A percentile compares a stretch with the other conserved stretches of the same genome.
phyloP scores from a whole-genome alignment of 441 rosid species.

The Adansonia grandidieri region DNA sequence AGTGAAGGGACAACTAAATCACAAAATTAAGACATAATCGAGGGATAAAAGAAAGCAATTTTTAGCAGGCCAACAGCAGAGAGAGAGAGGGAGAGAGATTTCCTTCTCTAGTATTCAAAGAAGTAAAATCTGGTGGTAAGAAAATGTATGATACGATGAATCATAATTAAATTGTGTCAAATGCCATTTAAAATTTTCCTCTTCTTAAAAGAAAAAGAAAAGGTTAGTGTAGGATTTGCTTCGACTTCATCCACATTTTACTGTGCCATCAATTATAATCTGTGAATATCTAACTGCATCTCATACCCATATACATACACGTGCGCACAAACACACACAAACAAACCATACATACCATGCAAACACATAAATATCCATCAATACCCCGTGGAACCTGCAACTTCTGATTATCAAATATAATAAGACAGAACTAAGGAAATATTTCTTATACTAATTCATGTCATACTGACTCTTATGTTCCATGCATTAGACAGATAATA shows the following conservation, averaged over 20 bases:
- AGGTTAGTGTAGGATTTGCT: constrained; percentile 10
- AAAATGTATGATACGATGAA: constrained; percentile 1
- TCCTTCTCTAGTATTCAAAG: not conserved
- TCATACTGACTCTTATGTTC: not conserved
- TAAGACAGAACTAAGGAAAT: not conserved
- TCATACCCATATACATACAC: not conserved
- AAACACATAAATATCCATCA: not conserved
- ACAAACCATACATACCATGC: not conserved
- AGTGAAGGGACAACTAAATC: not conserved
- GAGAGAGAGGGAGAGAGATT: not conserved
- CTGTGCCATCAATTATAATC: not conserved
- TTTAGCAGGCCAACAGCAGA: not conserved
- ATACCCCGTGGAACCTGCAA: not conserved
- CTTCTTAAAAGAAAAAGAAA: not conserved
- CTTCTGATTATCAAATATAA: not conserved
- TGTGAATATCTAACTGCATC: not conserved
- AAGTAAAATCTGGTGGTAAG: not conserved
- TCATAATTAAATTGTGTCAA: not conserved
- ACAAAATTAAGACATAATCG: not conserved
- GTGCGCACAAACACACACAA: not conserved
- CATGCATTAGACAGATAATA: constrained; percentile 5
- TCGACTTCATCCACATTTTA: not conserved
- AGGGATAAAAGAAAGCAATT: not conserved
- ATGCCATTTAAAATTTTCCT: not conserved
- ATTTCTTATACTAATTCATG: not conserved